Base-by-base conservation (phyloP, 306 rosid genomes). In the Rosa persica region DNA sequence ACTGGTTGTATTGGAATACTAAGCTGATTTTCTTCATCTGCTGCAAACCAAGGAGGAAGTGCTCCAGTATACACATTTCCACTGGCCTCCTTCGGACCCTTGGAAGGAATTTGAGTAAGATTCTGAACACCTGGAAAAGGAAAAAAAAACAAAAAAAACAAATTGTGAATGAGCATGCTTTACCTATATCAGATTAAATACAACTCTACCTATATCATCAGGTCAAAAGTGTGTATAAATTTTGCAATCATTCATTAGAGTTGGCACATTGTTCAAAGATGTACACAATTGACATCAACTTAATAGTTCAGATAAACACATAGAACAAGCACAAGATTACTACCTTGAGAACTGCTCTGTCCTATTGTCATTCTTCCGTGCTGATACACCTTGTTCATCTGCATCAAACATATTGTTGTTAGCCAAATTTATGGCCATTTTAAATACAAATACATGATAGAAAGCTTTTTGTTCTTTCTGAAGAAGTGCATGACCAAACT, bases 41-140 rank as follows among this genome's bases (percentile, higher is more conserved):
- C 81, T 75, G 85, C 91, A 65, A 95, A 81, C 99, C 98, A 95
- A 43, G 96, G 98, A 75, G 98, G 94, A 70, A 87, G 86, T 73
- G 91, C 95, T 83, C 92, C 98, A 43, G 93, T 78, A 82, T 88
- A 89, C 84, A 88, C 90, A 83, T 87, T 91, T 76, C 88, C 91
- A 60, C 81, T 83, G 65, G 86, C 64, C 72, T 72, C 90, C 73
- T 85, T 83, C 71, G 82, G 15, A 60, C 64, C 75, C 79, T 25
- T 68, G n/a, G 68, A 66, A 73, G 85, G 70, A 70, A 90, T 86
- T 70, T 51, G 87, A 44, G 86, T 75, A 70, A 91, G 85, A 82
- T 66, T 72, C 76, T 79, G 90, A 73, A 88, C 52, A 80, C 90
- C 98, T 89, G 88, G 88, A 80, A 84, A 76, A 88, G 88, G 77